Base-by-base conservation (phyloP, 768 basidiomycete genomes). In the Xanthoconium purpureum region DNA sequence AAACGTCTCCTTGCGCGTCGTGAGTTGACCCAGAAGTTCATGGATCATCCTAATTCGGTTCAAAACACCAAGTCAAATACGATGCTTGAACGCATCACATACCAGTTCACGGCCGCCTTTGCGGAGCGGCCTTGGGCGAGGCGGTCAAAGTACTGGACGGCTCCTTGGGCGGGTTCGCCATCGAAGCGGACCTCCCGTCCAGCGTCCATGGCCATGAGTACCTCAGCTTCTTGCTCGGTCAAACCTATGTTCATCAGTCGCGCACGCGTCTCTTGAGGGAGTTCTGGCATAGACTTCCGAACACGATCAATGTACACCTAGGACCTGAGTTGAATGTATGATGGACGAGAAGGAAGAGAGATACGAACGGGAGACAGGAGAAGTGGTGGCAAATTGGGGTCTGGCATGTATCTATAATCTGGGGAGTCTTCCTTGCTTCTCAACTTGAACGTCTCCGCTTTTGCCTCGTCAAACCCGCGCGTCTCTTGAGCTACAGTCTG, bases 371-470 rank as follows among this genome's bases (percentile, higher is more conserved):
- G 68, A 54, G 79, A 78, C 8, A 90, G 65, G 33, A 83, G 66
- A 6, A 98, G 74, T 0, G 85, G 81, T 1, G 94, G 93, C 1
- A 98, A 74, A 69, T 98, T 98, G 0, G 93, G 87, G 69, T 99
- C 97, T 0, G 97, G 97, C 92, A 99, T 96, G 74, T 98, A 98
- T 17, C 91, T 83, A 70, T 98, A 99, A 70, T 99, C 97, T 1
- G 91, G 93, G 0, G 94, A 88, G 62, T 94, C 90, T 64, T 97
- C 97, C 72, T 99, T 98, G 45, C 84, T 85, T 40, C 97, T 80
- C 40, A 98, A 73, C 33, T 77, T 80, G 72, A 84, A 94, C 1
- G 97, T 98, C 67, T 89, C 81, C 33, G 87, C 87, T 3, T 79
- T 84, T 55, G 85, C 74, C 64, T 94, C 91, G 69, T 98, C 84